Evolutionary conservation across 768 basidiomycete species (phyloP).

Genomic region (Vararia minispora): DNA sequence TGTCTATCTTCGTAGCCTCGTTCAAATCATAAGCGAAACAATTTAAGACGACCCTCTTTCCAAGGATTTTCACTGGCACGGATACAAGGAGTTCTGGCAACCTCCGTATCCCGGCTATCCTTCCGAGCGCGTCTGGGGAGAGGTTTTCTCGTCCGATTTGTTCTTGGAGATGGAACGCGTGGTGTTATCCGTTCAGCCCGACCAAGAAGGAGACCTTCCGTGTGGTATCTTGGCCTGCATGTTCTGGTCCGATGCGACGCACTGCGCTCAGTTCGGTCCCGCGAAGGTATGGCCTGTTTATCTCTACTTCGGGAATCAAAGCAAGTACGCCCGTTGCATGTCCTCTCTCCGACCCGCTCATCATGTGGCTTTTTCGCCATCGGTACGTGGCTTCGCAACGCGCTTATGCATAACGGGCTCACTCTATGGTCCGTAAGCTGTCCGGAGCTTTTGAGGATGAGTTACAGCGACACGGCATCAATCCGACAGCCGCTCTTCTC

Average conservation of each 20-base stretch:
- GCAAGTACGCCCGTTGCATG: constrained; percentile 26
- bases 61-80: not conserved
- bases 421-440: too few relatives aligned
- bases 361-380: constrained; percentile 34
- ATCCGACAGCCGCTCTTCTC: constrained; percentile 10
- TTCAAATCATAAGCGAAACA: not conserved
- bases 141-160: not conserved
- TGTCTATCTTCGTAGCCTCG: too few relatives aligned
- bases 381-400: constrained; percentile 16
- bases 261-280: constrained; percentile 21
- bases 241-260: constrained; percentile 20
- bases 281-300: constrained; percentile 28
- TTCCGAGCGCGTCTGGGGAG: not conserved
- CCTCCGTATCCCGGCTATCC: too few relatives aligned
- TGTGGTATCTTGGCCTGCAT: constrained; percentile 4
- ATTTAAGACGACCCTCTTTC: not conserved
- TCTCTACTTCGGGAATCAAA: constrained; percentile 27
- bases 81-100: not conserved
- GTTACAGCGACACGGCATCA: constrained; percentile 10
- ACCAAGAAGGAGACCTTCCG: constrained; percentile 16
- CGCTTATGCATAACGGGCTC: constrained; percentile 2
- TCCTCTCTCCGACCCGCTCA: constrained; percentile 24
- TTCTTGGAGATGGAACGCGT: not conserved
- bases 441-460: constrained; percentile 6
- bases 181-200: constrained; percentile 1